phyloP scores from a whole-genome alignment of 352 stramenopile species.

The Pythium aphanidermatum region DNA sequence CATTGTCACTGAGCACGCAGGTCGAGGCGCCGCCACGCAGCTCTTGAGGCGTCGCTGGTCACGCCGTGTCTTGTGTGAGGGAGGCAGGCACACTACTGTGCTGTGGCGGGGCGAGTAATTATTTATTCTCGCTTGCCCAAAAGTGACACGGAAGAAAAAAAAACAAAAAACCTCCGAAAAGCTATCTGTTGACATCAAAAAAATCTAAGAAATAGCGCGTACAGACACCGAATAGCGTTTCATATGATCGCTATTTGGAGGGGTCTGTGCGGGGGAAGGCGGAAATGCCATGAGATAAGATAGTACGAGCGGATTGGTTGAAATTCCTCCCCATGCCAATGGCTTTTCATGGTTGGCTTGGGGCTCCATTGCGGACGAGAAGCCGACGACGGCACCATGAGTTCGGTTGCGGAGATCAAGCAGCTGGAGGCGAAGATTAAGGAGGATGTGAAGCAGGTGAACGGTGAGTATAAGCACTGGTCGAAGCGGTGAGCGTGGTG shows the following conservation, averaged over 20 bases:
- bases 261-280: no score
- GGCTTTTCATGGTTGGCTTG: conserved; percentile 24
- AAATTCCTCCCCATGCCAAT: conserved; percentile 5
- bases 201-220: no score
- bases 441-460: conserved; percentile 82
- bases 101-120: no score
- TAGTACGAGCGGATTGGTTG: conserved; percentile 14
- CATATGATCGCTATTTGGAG: no score
- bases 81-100: no score
- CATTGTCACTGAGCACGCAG: conserved; percentile 6
- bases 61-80: not conserved
- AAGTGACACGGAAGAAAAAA: not conserved
- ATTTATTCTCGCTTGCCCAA: no score
- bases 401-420: conserved; percentile 61
- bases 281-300: not conserved
- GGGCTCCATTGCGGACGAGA: not conserved
- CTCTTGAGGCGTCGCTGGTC: not conserved
- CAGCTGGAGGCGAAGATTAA: conserved; percentile 84
- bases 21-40: not conserved
- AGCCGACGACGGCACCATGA: conserved; percentile 32
- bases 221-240: no score
- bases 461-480: conserved; percentile 53
- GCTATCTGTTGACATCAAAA: no score
- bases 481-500: not conserved
- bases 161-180: not conserved